A percentile compares a stretch with the other conserved stretches of the same genome.
phyloP scores from a whole-genome alignment of 768 basidiomycete genomes.

The Rubroboletus pulcherrimus region DNA sequence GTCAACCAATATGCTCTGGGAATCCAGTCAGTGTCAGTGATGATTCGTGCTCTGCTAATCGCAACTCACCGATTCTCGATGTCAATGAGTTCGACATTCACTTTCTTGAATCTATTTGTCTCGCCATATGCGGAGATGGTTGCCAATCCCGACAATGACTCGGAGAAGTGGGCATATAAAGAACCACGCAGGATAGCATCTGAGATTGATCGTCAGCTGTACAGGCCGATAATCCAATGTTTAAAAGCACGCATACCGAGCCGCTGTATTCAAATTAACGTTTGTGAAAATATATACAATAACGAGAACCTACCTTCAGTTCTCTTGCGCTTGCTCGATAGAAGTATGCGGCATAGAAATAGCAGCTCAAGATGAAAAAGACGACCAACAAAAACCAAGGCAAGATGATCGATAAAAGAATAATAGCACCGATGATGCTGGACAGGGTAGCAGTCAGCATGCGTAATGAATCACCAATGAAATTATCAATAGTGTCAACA shows the following conservation, averaged over 20 bases:
- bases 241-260: constrained; percentile 40
- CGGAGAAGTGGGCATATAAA: constrained; percentile 90
- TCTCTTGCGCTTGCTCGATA: constrained; percentile 86
- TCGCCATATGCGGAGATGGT: constrained; percentile 90
- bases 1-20: constrained; percentile 80
- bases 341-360: constrained; percentile 71
- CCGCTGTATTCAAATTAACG: constrained; percentile 36
- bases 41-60: neutral
- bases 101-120: constrained; percentile 63
- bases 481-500: constrained; percentile 78
- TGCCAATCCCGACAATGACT: constrained; percentile 80
- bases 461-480: constrained; percentile 70
- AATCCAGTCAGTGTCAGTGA: neutral
- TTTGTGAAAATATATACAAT: neutral
- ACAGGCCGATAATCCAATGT: neutral
- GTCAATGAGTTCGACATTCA: constrained; percentile 75
- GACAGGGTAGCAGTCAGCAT: constrained; percentile 65
- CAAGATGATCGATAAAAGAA: constrained; percentile 71
- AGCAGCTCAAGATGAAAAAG: constrained; percentile 52
- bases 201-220: constrained; percentile 16
- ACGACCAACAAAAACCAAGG: constrained; percentile 86
- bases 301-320: constrained; percentile 54
- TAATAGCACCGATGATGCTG: constrained; percentile 68
- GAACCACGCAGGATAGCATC: constrained; percentile 85
- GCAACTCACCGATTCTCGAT: constrained; percentile 70